These are phyloP conservation scores for Chrysopogon serrulatus DNA, from an alignment of 176 grass and related monocot species.

Conservation along the genomic window DNA sequence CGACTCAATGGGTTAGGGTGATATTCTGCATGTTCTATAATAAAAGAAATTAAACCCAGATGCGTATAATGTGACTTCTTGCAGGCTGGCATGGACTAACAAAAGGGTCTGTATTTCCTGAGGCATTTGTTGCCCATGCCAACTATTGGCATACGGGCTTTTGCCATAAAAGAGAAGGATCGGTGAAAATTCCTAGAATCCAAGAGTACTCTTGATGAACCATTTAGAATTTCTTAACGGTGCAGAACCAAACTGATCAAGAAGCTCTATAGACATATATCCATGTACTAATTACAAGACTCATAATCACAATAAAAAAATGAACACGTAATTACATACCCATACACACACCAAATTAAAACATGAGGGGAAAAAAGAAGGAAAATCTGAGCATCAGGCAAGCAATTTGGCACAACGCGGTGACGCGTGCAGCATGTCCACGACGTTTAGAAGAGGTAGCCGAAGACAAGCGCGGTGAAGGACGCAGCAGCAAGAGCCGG, in stretches of 20 bases:
- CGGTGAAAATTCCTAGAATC: not conserved
- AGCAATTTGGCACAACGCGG: not conserved
- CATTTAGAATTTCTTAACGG: not conserved
- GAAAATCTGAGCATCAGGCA: not conserved
- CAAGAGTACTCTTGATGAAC: not conserved
- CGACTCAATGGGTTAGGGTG: too few relatives aligned
- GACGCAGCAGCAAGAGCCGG: conserved; percentile 33
- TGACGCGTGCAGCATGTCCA: too few relatives aligned
- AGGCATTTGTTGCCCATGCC: not conserved
- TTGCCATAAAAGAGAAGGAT: not conserved
- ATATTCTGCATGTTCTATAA: too few relatives aligned
- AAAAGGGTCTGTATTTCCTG: too few relatives aligned
- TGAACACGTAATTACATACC: not conserved
- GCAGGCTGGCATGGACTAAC: too few relatives aligned
- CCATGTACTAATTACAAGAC: not conserved
- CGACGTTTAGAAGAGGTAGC: conserved; percentile 30
- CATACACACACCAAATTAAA: not conserved
- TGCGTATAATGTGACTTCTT: too few relatives aligned
- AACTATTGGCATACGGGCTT: not conserved
- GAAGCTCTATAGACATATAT: not conserved
- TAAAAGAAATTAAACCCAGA: too few relatives aligned
- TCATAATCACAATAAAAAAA: not conserved
- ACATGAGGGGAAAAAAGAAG: not conserved
- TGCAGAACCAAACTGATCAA: not conserved
- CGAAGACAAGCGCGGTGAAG: conserved; percentile 25